Evolutionary conservation across 2,329 filamentous ascomycete genomes (phyloP).

Genomic region (Calonectria hongkongensis): DNA sequence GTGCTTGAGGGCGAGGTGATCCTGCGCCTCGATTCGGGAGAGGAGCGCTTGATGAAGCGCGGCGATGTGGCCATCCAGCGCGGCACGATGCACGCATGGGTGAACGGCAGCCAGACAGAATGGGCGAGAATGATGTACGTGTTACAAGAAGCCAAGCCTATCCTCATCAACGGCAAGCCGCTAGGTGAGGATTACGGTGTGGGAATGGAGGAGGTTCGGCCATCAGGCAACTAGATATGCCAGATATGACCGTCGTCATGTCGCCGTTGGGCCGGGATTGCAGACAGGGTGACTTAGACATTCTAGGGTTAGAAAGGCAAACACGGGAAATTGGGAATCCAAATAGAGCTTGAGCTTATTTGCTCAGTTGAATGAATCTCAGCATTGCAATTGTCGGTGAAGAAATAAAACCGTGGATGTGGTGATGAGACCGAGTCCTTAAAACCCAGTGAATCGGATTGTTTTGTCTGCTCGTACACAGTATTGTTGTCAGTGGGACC

Average conservation of each 20-base stretch:
- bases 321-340: constrained; percentile 34
- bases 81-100: constrained; percentile 74
- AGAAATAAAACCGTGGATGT: neutral
- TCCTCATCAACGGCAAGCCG: constrained; percentile 21
- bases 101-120: constrained; percentile 65
- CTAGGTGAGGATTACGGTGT: constrained; percentile 46
- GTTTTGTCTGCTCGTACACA: neutral
- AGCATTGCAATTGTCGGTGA: neutral
- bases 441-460: neutral
- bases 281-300: neutral
- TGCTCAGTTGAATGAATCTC: neutral
- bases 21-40: constrained; percentile 69
- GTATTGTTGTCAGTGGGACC: too few species aligned
- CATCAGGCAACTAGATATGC: constrained; percentile 28
- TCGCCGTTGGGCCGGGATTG: constrained; percentile 17
- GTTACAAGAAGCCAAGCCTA: constrained; percentile 51
- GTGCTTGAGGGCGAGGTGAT: constrained; percentile 73
- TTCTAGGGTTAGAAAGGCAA: constrained; percentile 21
- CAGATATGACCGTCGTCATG: too few species aligned
- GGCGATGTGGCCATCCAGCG: constrained; percentile 75
- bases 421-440: neutral
- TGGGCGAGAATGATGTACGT: constrained; percentile 68
- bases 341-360: constrained; percentile 28
- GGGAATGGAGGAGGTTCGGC: constrained; percentile 39
- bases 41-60: constrained; percentile 62